Evolutionary conservation across 176 grass and related monocot genomes (phyloP).

Genomic region (Hsuehochloa calcarea): DNA sequence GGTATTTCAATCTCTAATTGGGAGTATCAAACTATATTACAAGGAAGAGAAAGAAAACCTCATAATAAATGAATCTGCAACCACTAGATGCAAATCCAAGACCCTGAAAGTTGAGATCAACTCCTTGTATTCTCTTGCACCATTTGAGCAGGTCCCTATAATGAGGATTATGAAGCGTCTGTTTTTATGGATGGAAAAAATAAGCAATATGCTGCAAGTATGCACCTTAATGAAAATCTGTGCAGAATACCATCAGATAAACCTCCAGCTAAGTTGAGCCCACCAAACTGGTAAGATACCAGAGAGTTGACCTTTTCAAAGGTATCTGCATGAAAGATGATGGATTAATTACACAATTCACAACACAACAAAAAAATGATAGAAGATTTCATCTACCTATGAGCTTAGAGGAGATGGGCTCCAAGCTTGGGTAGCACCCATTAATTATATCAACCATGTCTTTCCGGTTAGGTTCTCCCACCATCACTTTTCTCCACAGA

Average conservation of each 20-base stretch:
- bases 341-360: constrained; percentile 26
- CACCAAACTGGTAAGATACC: constrained; percentile 60
- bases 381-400: constrained; percentile 53
- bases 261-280: constrained; percentile 41
- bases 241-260: constrained; percentile 47
- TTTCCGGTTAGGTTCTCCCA: constrained; percentile 51
- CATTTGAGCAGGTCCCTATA: constrained; percentile 89
- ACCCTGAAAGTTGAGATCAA: constrained; percentile 47
- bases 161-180: constrained; percentile 28
- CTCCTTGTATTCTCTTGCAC: constrained; percentile 81
- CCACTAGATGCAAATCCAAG: constrained; percentile 46
- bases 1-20: too few species aligned
- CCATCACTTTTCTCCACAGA: constrained; percentile 90
- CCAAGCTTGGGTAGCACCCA: constrained; percentile 75
- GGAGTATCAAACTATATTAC: constrained; percentile 3
- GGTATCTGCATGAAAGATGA: constrained; percentile 55
- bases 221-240: constrained; percentile 87
- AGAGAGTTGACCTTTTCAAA: constrained; percentile 66
- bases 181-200: constrained; percentile 1
- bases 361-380: not conserved
- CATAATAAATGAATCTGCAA: constrained; percentile 64
- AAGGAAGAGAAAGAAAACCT: constrained; percentile 48
- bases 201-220: constrained; percentile 24
- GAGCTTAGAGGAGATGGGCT: constrained; percentile 55
- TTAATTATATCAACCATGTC: constrained; percentile 81